These are phyloP conservation scores for Russula dissimulans DNA, from an alignment of 768 basidiomycete genomes.

Conservation along the genomic window DNA sequence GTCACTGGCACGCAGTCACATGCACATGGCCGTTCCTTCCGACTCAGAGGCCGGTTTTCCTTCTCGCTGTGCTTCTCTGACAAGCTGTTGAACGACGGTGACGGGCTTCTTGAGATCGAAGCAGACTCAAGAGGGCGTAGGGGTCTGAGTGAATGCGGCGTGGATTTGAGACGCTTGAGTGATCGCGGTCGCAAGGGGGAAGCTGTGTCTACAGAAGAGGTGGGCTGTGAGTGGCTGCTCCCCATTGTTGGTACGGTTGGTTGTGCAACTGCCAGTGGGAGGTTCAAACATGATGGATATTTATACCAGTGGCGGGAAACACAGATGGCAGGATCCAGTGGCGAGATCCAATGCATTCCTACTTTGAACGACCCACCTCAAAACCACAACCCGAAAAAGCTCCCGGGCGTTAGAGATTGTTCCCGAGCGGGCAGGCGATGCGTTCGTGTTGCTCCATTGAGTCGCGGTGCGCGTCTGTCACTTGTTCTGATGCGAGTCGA, in stretches of 20 bases:
- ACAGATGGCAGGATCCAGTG: not conserved
- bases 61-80: conserved; percentile 11
- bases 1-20: not conserved
- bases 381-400: not conserved
- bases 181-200: conserved; percentile 7
- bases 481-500: conserved; percentile 1
- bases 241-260: conserved; percentile 4
- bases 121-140: conserved; percentile 2
- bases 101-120: conserved; percentile 5
- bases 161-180: conserved; percentile 18
- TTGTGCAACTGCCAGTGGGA: not conserved
- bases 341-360: conserved; percentile 10
- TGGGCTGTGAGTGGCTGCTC: conserved; percentile 1
- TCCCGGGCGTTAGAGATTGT: not conserved
- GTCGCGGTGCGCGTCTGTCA: not conserved
- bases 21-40: not conserved
- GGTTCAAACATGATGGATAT: not conserved
- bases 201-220: not conserved
- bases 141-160: conserved; percentile 8
- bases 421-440: not conserved
- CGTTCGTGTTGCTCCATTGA: not conserved
- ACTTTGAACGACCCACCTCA: not conserved
- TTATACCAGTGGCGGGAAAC: conserved; percentile 8
- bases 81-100: conserved; percentile 14
- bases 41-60: conserved; percentile 2